These are phyloP conservation scores for Nicotiana knightiana DNA, from an alignment of 257 asterid species.

Conservation along the genomic window DNA sequence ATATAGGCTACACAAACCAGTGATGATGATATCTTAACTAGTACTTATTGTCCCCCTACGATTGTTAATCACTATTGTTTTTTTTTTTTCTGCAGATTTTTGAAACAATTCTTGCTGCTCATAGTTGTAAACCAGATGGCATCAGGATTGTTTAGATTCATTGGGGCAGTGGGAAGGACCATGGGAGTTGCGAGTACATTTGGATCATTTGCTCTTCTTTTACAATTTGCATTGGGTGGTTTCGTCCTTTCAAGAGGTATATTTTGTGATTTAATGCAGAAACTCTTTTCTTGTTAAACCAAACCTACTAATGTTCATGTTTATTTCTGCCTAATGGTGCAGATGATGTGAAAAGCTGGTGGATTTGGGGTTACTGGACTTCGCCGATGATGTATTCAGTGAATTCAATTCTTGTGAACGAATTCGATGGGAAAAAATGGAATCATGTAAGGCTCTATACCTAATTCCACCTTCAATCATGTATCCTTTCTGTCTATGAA, in stretches of 20 bases:
- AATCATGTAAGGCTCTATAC: slow-evolving; percentile 25
- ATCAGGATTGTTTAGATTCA: slow-evolving; percentile 45
- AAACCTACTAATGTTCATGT: not conserved
- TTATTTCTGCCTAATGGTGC: slow-evolving; percentile 8
- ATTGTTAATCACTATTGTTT: not conserved
- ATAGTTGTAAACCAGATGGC: slow-evolving; percentile 41
- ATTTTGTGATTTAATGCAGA: not conserved
- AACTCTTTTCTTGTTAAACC: not conserved
- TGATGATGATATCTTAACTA: not conserved
- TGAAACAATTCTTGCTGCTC: slow-evolving; percentile 52
- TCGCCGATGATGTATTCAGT: slow-evolving; percentile 69
- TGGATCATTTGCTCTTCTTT: slow-evolving; percentile 46
- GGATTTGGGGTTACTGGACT: slow-evolving; percentile 75
- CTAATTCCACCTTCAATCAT: not conserved
- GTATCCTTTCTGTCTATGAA: not conserved
- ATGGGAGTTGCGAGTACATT: slow-evolving; percentile 66
- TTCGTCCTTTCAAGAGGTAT: slow-evolving; percentile 62
- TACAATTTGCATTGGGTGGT: slow-evolving; percentile 58
- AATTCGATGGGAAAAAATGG: slow-evolving; percentile 60
- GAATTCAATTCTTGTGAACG: slow-evolving; percentile 55
- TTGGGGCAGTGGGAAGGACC: slow-evolving; percentile 52
- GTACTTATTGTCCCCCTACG: not conserved
- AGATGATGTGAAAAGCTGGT: slow-evolving; percentile 54
- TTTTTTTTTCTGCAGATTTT: slow-evolving; percentile 32
- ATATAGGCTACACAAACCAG: not conserved